These are phyloP conservation scores for Coemansia asiatica DNA, from an alignment of 192 early-diverging fungal species.

Conservation along the genomic window DNA sequence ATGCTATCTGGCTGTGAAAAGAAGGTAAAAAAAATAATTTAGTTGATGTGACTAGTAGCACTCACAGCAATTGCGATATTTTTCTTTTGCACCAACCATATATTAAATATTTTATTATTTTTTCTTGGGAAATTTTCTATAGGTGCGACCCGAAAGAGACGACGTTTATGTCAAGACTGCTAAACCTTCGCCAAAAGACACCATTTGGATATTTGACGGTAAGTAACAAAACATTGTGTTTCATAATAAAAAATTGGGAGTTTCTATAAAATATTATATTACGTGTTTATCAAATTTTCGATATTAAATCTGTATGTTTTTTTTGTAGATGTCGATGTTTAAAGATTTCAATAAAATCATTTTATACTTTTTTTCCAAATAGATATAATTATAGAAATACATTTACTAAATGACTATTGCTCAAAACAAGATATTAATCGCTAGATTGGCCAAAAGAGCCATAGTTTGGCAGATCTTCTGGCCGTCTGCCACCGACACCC, in stretches of 20 bases:
- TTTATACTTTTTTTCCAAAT: no score
- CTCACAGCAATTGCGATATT: no score
- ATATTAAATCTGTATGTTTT: no score
- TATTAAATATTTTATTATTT: neutral
- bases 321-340: no score
- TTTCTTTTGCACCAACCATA: no score
- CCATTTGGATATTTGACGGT: slow-evolving; percentile 54
- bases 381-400: no score
- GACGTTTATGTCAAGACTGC: slow-evolving; percentile 40
- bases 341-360: no score
- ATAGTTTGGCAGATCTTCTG: slow-evolving; percentile 19
- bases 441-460: slow-evolving; percentile 4
- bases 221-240: neutral
- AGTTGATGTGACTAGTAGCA: no score
- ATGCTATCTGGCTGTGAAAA: slow-evolving; percentile 87
- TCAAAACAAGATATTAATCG: neutral
- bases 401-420: no score
- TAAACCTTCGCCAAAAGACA: slow-evolving; percentile 44
- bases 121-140: neutral
- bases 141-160: slow-evolving; percentile 39
- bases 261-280: no score
- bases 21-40: no score
- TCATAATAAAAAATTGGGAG: neutral
- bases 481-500: neutral
- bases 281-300: no score